Conservation (phyloP, 225 moss, liverwort and hornwort genomes). For the Asterella californica region DNA sequence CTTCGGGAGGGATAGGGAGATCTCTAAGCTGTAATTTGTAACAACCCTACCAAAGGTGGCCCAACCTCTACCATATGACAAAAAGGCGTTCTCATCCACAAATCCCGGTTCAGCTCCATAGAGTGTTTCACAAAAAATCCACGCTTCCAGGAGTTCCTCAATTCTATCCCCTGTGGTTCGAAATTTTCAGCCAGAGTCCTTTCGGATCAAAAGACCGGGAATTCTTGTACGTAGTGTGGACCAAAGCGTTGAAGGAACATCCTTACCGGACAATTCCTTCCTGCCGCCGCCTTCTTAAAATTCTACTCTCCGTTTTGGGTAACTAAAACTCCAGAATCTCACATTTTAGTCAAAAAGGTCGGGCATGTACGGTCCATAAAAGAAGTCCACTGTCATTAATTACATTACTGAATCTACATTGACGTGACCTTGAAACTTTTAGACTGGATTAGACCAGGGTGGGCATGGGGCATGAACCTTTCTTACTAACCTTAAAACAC, state of each 20-base stretch:
- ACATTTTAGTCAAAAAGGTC: background rate
- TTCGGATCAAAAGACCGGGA: background rate
- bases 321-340: background rate
- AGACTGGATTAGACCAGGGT: background rate
- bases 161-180: background rate
- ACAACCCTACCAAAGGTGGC: conserved; percentile 4
- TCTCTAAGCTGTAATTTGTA: background rate
- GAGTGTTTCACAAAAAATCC: background rate
- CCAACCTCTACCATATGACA: background rate
- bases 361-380: background rate
- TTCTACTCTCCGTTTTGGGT: background rate
- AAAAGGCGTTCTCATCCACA: background rate
- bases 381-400: background rate
- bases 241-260: background rate
- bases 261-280: background rate
- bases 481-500: background rate
- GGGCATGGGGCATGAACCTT: background rate
- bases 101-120: background rate
- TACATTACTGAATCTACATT: background rate
- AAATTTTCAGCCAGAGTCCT: background rate
- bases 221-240: background rate
- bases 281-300: background rate
- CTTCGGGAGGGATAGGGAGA: background rate
- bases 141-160: background rate
- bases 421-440: background rate